Evolutionary conservation across 768 basidiomycete species (phyloP).

Genomic region (Tylopilus subfusipes): DNA sequence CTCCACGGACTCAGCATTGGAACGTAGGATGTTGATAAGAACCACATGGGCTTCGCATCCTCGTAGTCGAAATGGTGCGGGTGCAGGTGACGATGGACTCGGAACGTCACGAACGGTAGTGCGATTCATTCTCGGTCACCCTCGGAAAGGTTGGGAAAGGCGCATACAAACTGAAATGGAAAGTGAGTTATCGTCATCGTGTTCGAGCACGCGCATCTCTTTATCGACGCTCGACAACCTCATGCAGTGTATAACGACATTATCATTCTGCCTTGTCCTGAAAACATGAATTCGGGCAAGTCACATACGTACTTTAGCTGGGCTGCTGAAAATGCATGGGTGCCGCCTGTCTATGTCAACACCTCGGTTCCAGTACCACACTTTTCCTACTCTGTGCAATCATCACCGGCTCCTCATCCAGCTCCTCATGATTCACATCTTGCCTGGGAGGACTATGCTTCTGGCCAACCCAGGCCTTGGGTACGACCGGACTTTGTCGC

Average conservation of each 20-base stretch:
- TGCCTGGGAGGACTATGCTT: slow-evolving; percentile 49
- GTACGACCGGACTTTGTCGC: slow-evolving; percentile 87
- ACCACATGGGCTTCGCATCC: slow-evolving; percentile 87
- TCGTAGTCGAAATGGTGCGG: slow-evolving; percentile 72
- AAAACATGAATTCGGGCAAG: slow-evolving; percentile 98
- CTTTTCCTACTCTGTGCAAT: slow-evolving; percentile 66
- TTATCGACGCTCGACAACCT: slow-evolving; percentile 4
- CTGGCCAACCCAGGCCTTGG: slow-evolving; percentile 54
- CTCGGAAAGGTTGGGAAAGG: slow-evolving; percentile 73
- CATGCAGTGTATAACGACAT: slow-evolving; percentile 80
- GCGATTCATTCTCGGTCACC: slow-evolving; percentile 86
- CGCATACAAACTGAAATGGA: slow-evolving; percentile 87
- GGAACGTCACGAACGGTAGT: slow-evolving; percentile 84
- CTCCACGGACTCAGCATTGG: slow-evolving; percentile 78
- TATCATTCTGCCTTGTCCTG: slow-evolving; percentile 73
- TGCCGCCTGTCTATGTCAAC: slow-evolving; percentile 69
- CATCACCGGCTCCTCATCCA: slow-evolving; percentile 52
- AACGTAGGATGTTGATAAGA: slow-evolving; percentile 82
- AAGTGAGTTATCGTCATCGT: slow-evolving; percentile 48
- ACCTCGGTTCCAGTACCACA: slow-evolving; percentile 39
- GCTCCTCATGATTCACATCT: slow-evolving; percentile 67
- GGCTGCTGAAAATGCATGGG: slow-evolving; percentile 89
- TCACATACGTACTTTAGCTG: slow-evolving; percentile 89
- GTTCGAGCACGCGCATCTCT: neutral
- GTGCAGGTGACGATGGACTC: slow-evolving; percentile 59